phyloP scores from a whole-genome alignment of 345 rosid species.

The Draba incana region DNA sequence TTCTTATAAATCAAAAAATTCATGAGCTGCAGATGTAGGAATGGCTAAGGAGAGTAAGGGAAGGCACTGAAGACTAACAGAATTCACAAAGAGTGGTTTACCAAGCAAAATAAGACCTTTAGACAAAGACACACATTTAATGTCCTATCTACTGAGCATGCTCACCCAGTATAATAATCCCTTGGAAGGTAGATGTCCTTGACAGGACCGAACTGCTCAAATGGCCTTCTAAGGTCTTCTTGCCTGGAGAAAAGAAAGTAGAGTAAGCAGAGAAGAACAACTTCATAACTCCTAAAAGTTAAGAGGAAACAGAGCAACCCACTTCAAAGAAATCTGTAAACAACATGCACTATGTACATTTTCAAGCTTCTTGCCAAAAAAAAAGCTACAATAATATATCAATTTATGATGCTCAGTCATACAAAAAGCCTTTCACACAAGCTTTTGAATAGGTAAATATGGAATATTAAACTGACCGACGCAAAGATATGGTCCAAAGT shows the following conservation, averaged over 20 bases:
- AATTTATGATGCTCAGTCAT: slow-evolving; percentile 1
- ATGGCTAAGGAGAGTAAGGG: not conserved
- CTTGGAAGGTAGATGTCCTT: slow-evolving; percentile 89
- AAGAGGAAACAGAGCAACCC: slow-evolving; percentile 1
- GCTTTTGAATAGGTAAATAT: not conserved
- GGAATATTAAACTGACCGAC: not conserved
- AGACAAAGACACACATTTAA: not conserved
- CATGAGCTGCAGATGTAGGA: slow-evolving; percentile 17
- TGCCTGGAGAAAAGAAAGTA: slow-evolving; percentile 54
- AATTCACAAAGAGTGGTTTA: slow-evolving; percentile 6
- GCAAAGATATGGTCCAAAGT: not conserved
- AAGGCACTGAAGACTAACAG: not conserved
- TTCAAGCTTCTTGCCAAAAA: too few species aligned
- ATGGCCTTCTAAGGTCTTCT: slow-evolving; percentile 81
- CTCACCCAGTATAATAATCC: slow-evolving; percentile 93
- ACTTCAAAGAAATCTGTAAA: not conserved
- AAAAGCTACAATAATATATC: too few species aligned
- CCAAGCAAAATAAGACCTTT: not conserved
- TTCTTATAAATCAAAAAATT: not conserved
- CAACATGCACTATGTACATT: not conserved
- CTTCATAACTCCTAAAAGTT: not conserved
- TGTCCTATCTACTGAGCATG: slow-evolving; percentile 5
- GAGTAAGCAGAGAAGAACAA: slow-evolving; percentile 1
- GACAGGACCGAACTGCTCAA: slow-evolving; percentile 86
- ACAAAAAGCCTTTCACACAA: not conserved